These are phyloP conservation scores for Tulasnella sp. DNA, from an alignment of 768 basidiomycete genomes.

Conservation along the genomic window DNA sequence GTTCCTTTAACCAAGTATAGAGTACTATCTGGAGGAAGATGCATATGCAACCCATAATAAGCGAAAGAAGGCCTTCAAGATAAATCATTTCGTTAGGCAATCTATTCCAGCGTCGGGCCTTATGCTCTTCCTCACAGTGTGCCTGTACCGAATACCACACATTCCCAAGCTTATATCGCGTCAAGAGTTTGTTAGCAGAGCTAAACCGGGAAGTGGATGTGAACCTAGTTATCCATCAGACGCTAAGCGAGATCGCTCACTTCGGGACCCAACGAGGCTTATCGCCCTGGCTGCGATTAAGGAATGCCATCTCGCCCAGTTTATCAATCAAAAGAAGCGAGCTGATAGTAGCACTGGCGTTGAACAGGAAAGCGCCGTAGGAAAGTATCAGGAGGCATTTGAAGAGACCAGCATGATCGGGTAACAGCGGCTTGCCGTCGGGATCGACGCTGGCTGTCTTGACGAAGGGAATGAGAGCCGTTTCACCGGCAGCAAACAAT, in stretches of 20 bases:
- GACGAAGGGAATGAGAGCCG: not conserved
- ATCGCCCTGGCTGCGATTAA: not conserved
- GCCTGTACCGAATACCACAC: not conserved
- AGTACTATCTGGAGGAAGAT: not conserved
- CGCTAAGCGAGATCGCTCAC: not conserved
- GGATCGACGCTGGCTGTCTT: not conserved
- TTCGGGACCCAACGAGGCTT: not conserved
- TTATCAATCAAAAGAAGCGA: conserved; percentile 7
- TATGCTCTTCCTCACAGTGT: not conserved
- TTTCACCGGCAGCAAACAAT: conserved; percentile 5
- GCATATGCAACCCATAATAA: not conserved
- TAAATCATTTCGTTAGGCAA: not conserved
- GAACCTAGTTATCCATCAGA: not conserved
- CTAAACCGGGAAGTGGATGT: not conserved
- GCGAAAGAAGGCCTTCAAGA: not conserved
- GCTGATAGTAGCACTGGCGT: not conserved
- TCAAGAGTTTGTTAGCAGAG: not conserved
- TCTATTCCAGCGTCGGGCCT: not conserved
- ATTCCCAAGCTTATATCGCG: not conserved
- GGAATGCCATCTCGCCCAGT: conserved; percentile 14
- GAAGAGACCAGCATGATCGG: conserved; percentile 5
- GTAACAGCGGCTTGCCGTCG: not conserved
- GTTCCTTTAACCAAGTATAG: not conserved
- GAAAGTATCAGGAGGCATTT: conserved; percentile 8
- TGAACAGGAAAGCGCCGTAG: conserved; percentile 9